Base-by-base conservation (phyloP, 2,329 filamentous ascomycete species). In the Gliomastix tumulicola region DNA sequence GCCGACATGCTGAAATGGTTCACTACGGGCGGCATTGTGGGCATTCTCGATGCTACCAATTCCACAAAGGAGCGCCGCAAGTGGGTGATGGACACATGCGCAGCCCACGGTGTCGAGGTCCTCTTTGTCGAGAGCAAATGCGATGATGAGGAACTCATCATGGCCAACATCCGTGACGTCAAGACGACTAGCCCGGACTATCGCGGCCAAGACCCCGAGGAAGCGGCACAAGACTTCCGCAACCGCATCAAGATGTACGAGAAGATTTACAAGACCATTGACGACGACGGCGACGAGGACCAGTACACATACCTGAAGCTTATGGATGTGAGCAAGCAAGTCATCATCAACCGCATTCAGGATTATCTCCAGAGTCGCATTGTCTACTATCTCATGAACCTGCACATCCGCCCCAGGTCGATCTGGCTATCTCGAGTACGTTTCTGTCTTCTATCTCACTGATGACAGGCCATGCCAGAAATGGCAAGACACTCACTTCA, bases 131-230 rank as follows among this genome's bases (percentile, higher is more conserved):
- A 98, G 68, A 94, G 87, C 49, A 94, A 92, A 57, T 98, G 92
- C 59, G 90, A 98, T 55, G 83, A 96, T 49, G 89, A 97, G 58
- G 84, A 90, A 31, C 69, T 97, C 47, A 95, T 98, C 65, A 95
- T 96, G 88, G 86, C 82, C 69, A 98, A 98, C 60, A 96, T 98
- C 47, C 79, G 89, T 46, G 89, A 96, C 56, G 92, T 98, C 53
- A 98, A 98, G 72, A 90, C 88, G 3, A 94, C 88, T 19, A 94
- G 87, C 39, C 92, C 92, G 3, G 92, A 98, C 63, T 98, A 98
- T 59, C 70, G 80, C 40, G 92, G 89, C 38, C 88, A 95, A 59
- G 92, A 98, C 55, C 92, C 92, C 2, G 92, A 98, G 58, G 71
- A 78, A 41, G 92, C 92, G 4, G 92, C 89, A 10, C 74, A 80